Evolutionary conservation across 768 basidiomycete species (phyloP).

Genomic region (Trametes punicea): DNA sequence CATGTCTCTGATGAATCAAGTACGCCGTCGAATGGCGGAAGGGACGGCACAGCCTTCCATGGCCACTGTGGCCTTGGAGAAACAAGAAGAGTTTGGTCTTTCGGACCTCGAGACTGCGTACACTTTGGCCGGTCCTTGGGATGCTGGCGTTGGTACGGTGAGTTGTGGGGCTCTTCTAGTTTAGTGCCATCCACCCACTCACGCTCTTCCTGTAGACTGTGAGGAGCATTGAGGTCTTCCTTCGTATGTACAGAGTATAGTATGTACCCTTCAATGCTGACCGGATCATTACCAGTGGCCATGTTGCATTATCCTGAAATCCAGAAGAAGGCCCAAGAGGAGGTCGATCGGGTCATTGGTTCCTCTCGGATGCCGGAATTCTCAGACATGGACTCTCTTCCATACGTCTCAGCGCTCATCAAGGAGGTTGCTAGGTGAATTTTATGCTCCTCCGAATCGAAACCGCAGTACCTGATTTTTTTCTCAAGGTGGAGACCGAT

Average conservation of each 20-base stretch:
- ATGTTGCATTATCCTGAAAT: constrained; percentile 30
- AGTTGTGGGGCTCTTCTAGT: too few species aligned
- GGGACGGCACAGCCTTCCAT: constrained; percentile 13
- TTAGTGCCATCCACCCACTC: too few species aligned
- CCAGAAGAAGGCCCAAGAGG: constrained; percentile 26
- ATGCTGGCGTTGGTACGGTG: constrained; percentile 8
- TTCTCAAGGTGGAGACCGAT: not conserved
- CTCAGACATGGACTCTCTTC: constrained; percentile 21
- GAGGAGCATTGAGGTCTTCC: not conserved
- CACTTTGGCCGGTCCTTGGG: constrained; percentile 9
- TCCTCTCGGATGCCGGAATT: constrained; percentile 27
- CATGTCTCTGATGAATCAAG: constrained; percentile 4
- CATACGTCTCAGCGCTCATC: constrained; percentile 25
- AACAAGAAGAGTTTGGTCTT: constrained; percentile 4
- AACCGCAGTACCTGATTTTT: not conserved
- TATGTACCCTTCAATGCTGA: not conserved
- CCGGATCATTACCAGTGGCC: constrained; percentile 19
- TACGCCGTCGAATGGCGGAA: not conserved
- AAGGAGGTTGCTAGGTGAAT: constrained; percentile 26
- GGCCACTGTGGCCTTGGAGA: not conserved
- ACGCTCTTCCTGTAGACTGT: too few species aligned
- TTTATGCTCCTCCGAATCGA: not conserved
- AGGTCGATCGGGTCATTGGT: constrained; percentile 30
- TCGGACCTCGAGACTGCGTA: constrained; percentile 13
- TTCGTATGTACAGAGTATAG: not conserved